A percentile compares a stretch with the other conserved stretches of the same genome.
Evolutionary conservation across 257 asterid genomes (phyloP).

Genomic region (Schizonepeta tenuifolia): DNA sequence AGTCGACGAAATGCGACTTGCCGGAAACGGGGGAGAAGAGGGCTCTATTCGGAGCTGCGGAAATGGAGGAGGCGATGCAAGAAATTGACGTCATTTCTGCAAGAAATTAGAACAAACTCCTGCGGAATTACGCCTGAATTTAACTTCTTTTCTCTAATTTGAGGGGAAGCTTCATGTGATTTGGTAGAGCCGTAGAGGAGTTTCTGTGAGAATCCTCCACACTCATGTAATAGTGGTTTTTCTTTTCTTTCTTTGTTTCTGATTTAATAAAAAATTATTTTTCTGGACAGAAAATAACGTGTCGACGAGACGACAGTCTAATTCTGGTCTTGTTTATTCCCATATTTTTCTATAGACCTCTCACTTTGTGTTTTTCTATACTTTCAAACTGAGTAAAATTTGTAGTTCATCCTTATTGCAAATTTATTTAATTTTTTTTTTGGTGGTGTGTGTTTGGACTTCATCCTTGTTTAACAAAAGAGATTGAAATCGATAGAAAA

Average conservation of each 20-base stretch:
- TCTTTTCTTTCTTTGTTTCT: background rate
- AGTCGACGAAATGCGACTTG: constrained; percentile 24
- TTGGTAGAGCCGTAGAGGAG: background rate
- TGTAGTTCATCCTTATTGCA: too few relatives aligned
- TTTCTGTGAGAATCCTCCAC: background rate
- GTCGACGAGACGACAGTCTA: background rate
- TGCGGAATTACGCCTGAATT: background rate
- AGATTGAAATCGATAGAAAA: too few relatives aligned
- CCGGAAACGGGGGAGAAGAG: constrained; percentile 35
- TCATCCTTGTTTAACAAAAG: too few relatives aligned
- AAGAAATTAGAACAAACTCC: background rate
- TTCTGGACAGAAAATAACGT: constrained; percentile 33
- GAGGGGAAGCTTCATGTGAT: constrained; percentile 9
- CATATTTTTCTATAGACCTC: background rate
- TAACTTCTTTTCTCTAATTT: background rate
- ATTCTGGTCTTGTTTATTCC: constrained; percentile 1
- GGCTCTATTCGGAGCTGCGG: constrained; percentile 33
- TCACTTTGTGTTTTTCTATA: background rate
- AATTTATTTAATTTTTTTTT: too few relatives aligned
- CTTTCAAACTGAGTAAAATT: too few relatives aligned
- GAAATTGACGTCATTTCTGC: constrained; percentile 51
- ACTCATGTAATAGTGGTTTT: background rate
- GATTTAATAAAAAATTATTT: background rate
- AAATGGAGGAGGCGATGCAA: constrained; percentile 43
- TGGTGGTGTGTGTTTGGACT: too few relatives aligned